These are phyloP conservation scores for Globisporangium polare DNA, from an alignment of 352 stramenopile species.

Conservation along the genomic window DNA sequence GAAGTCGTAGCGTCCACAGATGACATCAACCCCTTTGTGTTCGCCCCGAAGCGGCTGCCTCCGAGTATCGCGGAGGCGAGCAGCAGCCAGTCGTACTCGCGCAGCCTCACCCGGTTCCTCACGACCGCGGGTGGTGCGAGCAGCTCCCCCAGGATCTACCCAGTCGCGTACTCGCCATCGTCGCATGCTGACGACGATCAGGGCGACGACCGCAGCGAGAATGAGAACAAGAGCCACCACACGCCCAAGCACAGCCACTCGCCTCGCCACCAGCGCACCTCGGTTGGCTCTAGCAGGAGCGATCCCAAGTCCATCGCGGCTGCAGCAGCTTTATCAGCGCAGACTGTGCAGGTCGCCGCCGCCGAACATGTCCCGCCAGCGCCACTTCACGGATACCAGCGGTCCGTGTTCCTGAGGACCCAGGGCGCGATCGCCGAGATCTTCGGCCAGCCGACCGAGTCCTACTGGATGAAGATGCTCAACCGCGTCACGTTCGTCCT, in stretches of 20 bases:
- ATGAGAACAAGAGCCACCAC: background rate
- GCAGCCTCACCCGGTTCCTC: conserved; percentile 1
- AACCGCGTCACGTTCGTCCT: conserved; percentile 44
- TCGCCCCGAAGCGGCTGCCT: background rate
- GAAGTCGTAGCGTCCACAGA: background rate
- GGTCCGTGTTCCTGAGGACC: conserved; percentile 22
- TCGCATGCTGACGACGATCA: background rate
- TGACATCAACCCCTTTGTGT: background rate
- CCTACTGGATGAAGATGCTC: conserved; percentile 29
- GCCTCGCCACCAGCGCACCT: background rate
- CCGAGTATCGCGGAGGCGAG: background rate
- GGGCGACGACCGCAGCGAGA: background rate
- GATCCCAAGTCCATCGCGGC: background rate
- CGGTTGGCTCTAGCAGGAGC: background rate
- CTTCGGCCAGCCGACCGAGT: conserved; percentile 36
- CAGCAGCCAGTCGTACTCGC: background rate
- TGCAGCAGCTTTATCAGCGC: conserved; percentile 1
- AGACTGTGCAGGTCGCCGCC: conserved; percentile 15
- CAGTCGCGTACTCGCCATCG: background rate
- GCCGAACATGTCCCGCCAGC: background rate
- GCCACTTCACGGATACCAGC: conserved; percentile 3
- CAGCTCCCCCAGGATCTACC: background rate
- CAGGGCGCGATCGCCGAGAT: conserved; percentile 35
- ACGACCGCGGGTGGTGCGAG: background rate
- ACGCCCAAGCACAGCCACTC: background rate